Conservation (phyloP, 2,329 filamentous ascomycete species). For the Fusarium humuli region DNA sequence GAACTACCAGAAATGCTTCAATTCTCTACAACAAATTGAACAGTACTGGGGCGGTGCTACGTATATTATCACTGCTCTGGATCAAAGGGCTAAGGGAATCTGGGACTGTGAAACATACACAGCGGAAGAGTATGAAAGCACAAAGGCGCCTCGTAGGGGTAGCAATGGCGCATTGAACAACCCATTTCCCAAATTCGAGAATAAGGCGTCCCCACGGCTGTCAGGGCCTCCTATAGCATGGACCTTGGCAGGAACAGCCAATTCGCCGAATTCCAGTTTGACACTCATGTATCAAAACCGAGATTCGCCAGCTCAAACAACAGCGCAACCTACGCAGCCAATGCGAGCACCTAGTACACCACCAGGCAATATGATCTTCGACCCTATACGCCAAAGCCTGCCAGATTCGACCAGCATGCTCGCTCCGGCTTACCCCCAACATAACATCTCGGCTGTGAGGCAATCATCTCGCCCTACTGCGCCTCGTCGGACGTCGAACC, state of each 20-base stretch:
- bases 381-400: conserved; percentile 67
- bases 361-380: conserved; percentile 70
- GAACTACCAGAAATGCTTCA: conserved; percentile 89
- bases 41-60: conserved; percentile 87
- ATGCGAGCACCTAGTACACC: conserved; percentile 58
- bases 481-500: conserved; percentile 43
- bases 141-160: conserved; percentile 63
- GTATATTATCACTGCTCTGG: conserved; percentile 86
- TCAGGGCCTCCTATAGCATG: conserved; percentile 73
- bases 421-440: conserved; percentile 62
- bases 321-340: conserved; percentile 18
- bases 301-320: conserved; percentile 17
- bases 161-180: conserved; percentile 53
- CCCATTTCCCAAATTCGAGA: conserved; percentile 59
- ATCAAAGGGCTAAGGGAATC: conserved; percentile 89
- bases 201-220: conserved; percentile 62
- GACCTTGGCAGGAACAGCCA: conserved; percentile 88
- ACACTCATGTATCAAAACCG: conserved; percentile 80
- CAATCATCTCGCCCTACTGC: conserved; percentile 54
- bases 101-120: conserved; percentile 79
- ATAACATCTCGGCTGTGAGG: conserved; percentile 60
- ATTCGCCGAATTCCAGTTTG: conserved; percentile 85
- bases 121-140: conserved; percentile 81
- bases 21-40: conserved; percentile 83
- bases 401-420: conserved; percentile 63